Conservation (phyloP, 805 yeast genomes). For the Kluyveromyces wickerhamii region DNA sequence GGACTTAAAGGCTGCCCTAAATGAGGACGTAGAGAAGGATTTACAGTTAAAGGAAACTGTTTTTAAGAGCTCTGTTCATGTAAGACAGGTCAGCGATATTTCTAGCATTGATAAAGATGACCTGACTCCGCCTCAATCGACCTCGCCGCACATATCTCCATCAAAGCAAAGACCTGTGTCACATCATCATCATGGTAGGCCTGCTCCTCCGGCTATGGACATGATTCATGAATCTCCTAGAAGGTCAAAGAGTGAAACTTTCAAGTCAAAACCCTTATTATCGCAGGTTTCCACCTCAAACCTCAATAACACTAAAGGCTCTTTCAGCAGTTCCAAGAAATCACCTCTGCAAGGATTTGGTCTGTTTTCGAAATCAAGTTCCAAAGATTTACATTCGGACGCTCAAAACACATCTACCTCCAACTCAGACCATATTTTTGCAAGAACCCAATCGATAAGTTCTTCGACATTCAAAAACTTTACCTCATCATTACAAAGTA, state of each 20-base stretch:
- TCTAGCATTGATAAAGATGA: conserved; percentile 2
- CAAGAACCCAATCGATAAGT: conserved; percentile 31
- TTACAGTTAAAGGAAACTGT: not conserved
- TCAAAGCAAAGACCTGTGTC: conserved; percentile 1
- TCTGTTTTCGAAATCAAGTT: conserved; percentile 24
- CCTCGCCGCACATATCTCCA: conserved; percentile 5
- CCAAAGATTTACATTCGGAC: conserved; percentile 16
- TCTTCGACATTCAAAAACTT: conserved; percentile 28
- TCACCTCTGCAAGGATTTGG: conserved; percentile 30
- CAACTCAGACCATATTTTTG: conserved; percentile 13
- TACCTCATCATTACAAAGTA: conserved; percentile 29
- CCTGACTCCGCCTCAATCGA: not conserved
- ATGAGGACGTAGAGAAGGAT: conserved; percentile 4
- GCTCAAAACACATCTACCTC: not conserved
- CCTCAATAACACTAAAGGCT: conserved; percentile 14
- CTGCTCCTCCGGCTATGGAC: conserved; percentile 6
- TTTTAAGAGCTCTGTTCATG: conserved; percentile 4
- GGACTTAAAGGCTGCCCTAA: conserved; percentile 3
- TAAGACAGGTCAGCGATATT: conserved; percentile 4
- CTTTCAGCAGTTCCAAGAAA: conserved; percentile 20
- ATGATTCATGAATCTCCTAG: conserved; percentile 8
- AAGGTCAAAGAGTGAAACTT: conserved; percentile 17
- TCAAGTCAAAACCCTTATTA: conserved; percentile 23
- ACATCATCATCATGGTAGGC: conserved; percentile 3
- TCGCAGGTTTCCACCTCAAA: conserved; percentile 25